Percentiles rank a stretch among this genome's conserved stretches.
These are phyloP conservation scores for Durotheca rogersii DNA, from an alignment of 495 filamentous ascomycete genomes.

Conservation along the genomic window DNA sequence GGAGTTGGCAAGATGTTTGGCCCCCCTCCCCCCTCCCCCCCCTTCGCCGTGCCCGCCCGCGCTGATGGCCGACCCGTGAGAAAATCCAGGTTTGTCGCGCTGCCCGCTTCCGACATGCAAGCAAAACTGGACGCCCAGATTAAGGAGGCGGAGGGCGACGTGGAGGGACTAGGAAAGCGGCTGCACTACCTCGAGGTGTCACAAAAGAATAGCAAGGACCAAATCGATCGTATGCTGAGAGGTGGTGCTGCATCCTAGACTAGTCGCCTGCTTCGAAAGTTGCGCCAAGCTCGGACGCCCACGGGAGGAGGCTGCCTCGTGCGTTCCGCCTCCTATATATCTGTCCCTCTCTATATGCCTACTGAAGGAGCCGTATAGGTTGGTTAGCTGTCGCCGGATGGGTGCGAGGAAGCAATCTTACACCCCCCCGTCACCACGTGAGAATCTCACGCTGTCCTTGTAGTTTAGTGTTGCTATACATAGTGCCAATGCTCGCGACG, in stretches of 20 bases:
- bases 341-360: no score
- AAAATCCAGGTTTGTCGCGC: slow-evolving; percentile 83
- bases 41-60: not conserved
- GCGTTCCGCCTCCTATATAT: no score
- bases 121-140: slow-evolving; percentile 74
- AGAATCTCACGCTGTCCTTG: no score
- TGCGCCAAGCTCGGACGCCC: no score
- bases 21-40: not conserved
- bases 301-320: no score
- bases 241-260: slow-evolving; percentile 29
- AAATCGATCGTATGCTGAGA: slow-evolving; percentile 77
- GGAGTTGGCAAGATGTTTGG: slow-evolving; percentile 95
- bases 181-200: slow-evolving; percentile 93
- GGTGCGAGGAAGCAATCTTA: no score
- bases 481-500: no score
- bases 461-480: no score
- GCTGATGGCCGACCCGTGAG: slow-evolving; percentile 7
- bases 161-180: slow-evolving; percentile 81
- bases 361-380: no score
- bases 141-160: slow-evolving; percentile 71
- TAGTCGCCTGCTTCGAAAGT: no score
- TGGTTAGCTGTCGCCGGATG: no score
- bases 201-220: slow-evolving; percentile 84
- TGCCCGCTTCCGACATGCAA: slow-evolving; percentile 70
- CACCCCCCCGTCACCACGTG: no score